Base-by-base conservation (phyloP, 768 basidiomycete species). In the Omphalotus guepiniiformis region DNA sequence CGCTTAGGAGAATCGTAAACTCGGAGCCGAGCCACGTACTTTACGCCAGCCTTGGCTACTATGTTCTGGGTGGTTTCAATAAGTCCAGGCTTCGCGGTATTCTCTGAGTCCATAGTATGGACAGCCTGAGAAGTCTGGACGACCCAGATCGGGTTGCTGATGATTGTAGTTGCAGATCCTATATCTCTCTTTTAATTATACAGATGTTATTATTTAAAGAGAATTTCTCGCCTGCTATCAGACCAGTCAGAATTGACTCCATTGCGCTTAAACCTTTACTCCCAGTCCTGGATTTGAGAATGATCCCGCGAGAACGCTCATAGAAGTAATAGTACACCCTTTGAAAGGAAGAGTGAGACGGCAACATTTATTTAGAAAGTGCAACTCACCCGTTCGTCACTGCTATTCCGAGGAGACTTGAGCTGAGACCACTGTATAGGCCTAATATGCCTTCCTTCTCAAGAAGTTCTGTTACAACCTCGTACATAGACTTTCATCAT, bases 141-240 rank as follows among this genome's bases (percentile, higher is more conserved):
- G 39, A 96, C 93, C 96, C 96, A 99, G 51, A 98, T 86, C 2
- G 95, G 95, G 66, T 98, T 97, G 62, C 83, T 88, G 53, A 90
- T 75, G 53, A 95, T 66, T 3, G 92, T 88, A 3, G 95, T 96
- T 9, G 88, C 88, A 35, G 87, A 86, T 30, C 93, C 94, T 91
- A 53, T 3, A n/a, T n/a, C n/a, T n/a, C n/a, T n/a, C n/a, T n/a
- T n/a, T n/a, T n/a, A n/a, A n/a, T n/a, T n/a, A n/a, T n/a, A n/a
- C n/a, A n/a, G n/a, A n/a, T n/a, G n/a, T n/a, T n/a, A n/a, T n/a
- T n/a, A n/a, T n/a, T n/a, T n/a, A n/a, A n/a, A n/a, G n/a, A n/a
- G n/a, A n/a, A n/a, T n/a, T n/a, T n/a, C n/a, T 59, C 54, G 82
- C 93, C 93, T 49, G 94, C 94, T 48, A 97, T 80, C 30, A 95